Evolutionary conservation across 495 filamentous ascomycete genomes (phyloP), one percentile per base, ranked within the genome.

Genomic region (Halenospora varia): DNA sequence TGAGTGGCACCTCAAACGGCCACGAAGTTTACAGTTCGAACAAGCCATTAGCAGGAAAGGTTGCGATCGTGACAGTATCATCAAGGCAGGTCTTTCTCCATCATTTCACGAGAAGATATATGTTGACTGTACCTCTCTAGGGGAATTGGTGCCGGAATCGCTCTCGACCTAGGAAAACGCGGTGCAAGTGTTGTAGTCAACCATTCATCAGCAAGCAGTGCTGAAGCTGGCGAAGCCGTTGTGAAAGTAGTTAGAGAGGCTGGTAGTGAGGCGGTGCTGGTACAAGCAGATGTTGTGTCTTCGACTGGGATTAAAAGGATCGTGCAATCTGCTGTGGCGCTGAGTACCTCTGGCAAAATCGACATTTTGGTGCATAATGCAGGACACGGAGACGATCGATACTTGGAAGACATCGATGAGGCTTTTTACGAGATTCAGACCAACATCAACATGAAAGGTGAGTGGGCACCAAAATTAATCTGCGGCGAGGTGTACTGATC

Each of bases 281-380:
- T 78, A 50, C 75, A 81, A 41, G 66, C 84, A n/a, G 62, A 75
- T 22, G 23, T 56, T 15, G 25, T 46, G 15, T 1, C n/a, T 20
- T 2, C 80, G 84, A 26, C 82, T 84, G 48, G 73, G 77, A 40
- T 56, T 11, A 22, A 40, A 25, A 72, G 71, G 19, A 77, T 91
- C 2, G 86, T 89, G 66, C 61, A 70, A 0, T 44, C 54, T 15
- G 74, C 81, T 24, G 76, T 85, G 0, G 77, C 87, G 25, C 65
- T 74, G 26, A 75, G 76, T 25, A 88, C 85, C 56, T 83, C 82
- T 39, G 40, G 41, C n/a, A 77, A 79, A 45, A 77, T 89, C 53
- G 87, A 89, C 66, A 73, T 87, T 39, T 59, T 89, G 0, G 74
- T 89, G 11, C 68, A 80, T 11, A 87, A 86, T 55, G 85, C 85